phyloP scores from a whole-genome alignment of 345 rosid genomes.

The Kandelia obovata region DNA sequence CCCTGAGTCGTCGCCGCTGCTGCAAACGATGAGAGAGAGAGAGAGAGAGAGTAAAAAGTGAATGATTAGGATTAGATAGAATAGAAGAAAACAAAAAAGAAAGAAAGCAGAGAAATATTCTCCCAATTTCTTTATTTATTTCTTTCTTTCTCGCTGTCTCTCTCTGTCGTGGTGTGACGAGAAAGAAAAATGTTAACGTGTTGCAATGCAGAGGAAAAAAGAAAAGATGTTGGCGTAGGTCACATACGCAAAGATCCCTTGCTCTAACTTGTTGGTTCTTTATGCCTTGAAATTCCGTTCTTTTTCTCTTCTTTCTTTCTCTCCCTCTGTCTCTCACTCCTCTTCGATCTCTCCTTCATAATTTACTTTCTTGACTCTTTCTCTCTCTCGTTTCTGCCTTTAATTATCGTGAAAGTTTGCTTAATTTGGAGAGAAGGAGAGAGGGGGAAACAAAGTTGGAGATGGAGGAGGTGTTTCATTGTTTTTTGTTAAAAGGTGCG shows the following conservation, averaged over 20 bases:
- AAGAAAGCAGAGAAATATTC: conserved; percentile 26
- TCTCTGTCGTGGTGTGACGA: conserved; percentile 31
- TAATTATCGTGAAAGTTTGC: conserved; percentile 2
- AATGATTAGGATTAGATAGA: conserved; percentile 20
- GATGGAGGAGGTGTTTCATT: conserved; percentile 8
- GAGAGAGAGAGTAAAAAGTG: background rate
- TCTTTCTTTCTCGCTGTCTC: conserved; percentile 19
- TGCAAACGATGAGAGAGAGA: conserved; percentile 11
- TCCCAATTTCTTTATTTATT: background rate
- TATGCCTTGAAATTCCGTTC: conserved; percentile 20
- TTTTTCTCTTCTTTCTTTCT: conserved; percentile 7
- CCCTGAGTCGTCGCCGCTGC: background rate
- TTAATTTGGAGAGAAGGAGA: conserved; percentile 25
- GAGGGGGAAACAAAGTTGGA: conserved; percentile 28
- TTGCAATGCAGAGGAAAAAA: conserved; percentile 43
- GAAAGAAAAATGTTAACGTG: conserved; percentile 16
- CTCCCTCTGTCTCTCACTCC: background rate
- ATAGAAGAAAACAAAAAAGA: conserved; percentile 32
- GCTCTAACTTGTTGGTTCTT: conserved; percentile 19
- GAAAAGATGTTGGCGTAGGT: conserved; percentile 17
- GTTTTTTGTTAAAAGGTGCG: conserved; percentile 28
- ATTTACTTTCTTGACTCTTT: conserved; percentile 12
- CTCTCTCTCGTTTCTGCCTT: conserved; percentile 7
- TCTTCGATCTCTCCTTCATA: conserved; percentile 8
- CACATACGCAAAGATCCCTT: conserved; percentile 46